phyloP scores from a whole-genome alignment of 108 stramenopile genomes.

The Aurantiochytrium sp. region DNA sequence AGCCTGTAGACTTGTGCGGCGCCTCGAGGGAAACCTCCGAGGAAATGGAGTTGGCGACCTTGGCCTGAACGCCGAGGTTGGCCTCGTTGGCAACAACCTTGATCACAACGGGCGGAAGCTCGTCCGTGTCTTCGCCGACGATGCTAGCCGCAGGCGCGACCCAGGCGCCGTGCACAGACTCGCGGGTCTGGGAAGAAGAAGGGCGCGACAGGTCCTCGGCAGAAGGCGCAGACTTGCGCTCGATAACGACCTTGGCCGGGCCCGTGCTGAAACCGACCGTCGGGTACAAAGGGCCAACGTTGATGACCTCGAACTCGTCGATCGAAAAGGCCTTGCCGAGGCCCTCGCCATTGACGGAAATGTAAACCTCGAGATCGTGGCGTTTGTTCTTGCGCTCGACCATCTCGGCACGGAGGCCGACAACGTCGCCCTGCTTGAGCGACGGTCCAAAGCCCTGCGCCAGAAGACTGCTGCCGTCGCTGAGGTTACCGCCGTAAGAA shows the following conservation, averaged over 20 bases:
- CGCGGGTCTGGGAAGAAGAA: background rate
- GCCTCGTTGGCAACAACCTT: background rate
- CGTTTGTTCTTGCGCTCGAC: background rate
- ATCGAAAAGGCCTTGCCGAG: conserved; percentile 11
- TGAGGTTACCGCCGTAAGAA: background rate
- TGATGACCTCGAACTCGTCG: background rate
- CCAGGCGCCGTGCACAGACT: background rate
- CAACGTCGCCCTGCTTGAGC: background rate
- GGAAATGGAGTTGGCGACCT: background rate
- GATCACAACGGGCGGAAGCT: background rate
- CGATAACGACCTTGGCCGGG: background rate
- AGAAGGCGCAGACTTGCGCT: background rate
- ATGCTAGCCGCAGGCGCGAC: background rate
- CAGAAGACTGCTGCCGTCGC: background rate
- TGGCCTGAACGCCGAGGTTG: background rate
- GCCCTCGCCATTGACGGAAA: background rate
- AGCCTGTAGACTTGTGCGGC: background rate
- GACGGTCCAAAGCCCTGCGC: background rate
- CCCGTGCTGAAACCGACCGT: background rate
- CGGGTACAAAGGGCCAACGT: background rate
- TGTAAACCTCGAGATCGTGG: background rate
- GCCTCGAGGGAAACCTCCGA: background rate
- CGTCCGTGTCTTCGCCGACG: background rate
- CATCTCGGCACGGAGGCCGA: background rate
- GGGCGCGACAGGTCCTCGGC: background rate